Evolutionary conservation across 176 grass and related monocot genomes (phyloP).

Genomic region (Elaeis guineensis): DNA sequence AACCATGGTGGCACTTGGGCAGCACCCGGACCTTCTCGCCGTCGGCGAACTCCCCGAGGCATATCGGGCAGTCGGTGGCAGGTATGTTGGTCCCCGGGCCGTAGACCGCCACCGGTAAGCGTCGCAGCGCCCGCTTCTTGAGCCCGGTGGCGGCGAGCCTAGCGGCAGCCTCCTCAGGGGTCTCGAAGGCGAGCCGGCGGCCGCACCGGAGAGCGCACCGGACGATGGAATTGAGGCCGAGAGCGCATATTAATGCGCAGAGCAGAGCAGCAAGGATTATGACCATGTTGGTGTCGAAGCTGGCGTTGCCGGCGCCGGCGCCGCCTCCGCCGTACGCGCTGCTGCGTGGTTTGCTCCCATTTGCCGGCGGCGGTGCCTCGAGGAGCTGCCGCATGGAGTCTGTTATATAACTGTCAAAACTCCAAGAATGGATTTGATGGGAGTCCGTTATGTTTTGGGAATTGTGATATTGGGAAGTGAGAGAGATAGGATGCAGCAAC

Average conservation of each 20-base stretch:
- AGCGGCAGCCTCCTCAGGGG: background rate
- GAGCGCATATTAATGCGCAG: constrained; percentile 63
- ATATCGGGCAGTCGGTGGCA: constrained; percentile 68
- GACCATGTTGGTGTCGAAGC: constrained; percentile 96
- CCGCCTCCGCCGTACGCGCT: constrained; percentile 26
- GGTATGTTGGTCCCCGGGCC: constrained; percentile 4
- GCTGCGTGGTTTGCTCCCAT: background rate
- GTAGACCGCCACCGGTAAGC: constrained; percentile 70
- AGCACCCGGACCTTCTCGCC: constrained; percentile 75
- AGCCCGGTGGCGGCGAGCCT: constrained; percentile 20
- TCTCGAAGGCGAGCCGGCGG: constrained; percentile 17
- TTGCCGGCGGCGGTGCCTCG: constrained; percentile 18
- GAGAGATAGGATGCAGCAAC: no score
- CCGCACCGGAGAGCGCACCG: constrained; percentile 58
- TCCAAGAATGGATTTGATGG: no score
- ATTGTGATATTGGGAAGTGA: no score
- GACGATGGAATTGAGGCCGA: constrained; percentile 60
- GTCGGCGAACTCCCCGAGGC: constrained; percentile 81
- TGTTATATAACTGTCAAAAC: no score
- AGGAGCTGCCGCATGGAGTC: constrained; percentile 11
- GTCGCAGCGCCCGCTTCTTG: constrained; percentile 48
- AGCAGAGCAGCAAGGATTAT: constrained; percentile 88
- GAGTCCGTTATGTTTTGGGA: no score
- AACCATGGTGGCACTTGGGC: constrained; percentile 70
- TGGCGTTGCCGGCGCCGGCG: constrained; percentile 25